A percentile compares a stretch with the other conserved stretches of the same genome.
phyloP scores from a whole-genome alignment of 2,329 filamentous ascomycete species.

The Hymenoscyphus linearis region DNA sequence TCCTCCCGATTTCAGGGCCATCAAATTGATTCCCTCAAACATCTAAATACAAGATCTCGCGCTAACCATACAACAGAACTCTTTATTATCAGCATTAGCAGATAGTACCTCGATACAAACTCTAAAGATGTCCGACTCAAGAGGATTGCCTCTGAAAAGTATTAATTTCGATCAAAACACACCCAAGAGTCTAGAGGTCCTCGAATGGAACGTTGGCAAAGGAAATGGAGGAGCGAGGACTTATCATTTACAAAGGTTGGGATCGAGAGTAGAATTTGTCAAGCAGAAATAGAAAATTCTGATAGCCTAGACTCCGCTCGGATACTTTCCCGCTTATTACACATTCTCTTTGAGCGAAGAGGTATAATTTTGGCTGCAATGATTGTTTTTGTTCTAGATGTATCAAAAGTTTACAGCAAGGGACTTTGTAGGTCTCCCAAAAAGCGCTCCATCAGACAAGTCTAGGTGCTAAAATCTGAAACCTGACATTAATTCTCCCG shows the following conservation, averaged over 20 bases:
- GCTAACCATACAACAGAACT: neutral
- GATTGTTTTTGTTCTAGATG: too few relatives aligned
- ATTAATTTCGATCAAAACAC: neutral
- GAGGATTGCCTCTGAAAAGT: neutral
- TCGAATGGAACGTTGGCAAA: neutral
- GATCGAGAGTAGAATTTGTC: neutral
- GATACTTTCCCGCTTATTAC: too few relatives aligned
- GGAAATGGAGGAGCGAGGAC: neutral
- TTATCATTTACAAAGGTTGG: neutral
- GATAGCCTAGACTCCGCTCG: too few relatives aligned
- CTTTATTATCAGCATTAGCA: neutral
- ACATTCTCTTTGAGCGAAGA: too few relatives aligned
- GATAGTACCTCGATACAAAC: neutral
- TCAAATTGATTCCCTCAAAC: too few relatives aligned
- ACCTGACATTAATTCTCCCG: too few relatives aligned
- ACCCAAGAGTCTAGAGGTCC: neutral
- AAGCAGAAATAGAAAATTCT: neutral
- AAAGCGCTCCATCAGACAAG: too few relatives aligned
- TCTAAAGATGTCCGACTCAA: neutral
- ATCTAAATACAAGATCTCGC: neutral
- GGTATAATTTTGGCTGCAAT: too few relatives aligned
- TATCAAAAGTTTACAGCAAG: too few relatives aligned
- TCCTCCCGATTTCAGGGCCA: too few relatives aligned
- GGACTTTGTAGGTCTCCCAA: too few relatives aligned
- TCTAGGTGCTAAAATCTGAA: too few relatives aligned